These are phyloP conservation scores for Cornus controversa DNA, from an alignment of 148 eudicot genomes.

Conservation along the genomic window DNA sequence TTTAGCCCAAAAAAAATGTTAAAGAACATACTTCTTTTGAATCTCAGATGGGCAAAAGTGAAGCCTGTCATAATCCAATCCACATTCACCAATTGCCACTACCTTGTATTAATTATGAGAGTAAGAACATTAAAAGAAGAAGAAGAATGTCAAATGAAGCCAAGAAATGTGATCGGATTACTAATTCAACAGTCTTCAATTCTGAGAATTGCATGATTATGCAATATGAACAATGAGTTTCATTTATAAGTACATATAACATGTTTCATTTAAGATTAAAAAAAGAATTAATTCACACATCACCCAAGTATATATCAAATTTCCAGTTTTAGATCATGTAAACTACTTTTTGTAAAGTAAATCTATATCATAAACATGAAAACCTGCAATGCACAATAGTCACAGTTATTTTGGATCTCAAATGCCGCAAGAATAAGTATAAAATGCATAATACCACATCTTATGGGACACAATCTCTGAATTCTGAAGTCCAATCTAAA, in stretches of 20 bases:
- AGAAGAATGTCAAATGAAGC: background rate
- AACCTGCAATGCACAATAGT: background rate
- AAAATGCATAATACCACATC: background rate
- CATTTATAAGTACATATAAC: background rate
- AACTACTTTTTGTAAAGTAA: too few relatives aligned
- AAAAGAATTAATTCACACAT: background rate
- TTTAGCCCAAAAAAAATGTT: background rate
- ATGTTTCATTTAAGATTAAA: background rate
- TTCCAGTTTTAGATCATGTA: background rate
- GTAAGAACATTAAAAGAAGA: background rate
- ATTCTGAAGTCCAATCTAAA: background rate
- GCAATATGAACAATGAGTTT: too few relatives aligned
- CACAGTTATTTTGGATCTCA: too few relatives aligned
- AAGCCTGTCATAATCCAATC: slow-evolving; percentile 94
- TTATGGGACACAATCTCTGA: background rate
- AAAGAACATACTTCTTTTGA: slow-evolving; percentile 72
- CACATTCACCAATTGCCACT: slow-evolving; percentile 99
- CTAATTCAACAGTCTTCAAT: background rate
- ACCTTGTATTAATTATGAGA: slow-evolving; percentile 60
- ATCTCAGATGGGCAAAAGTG: slow-evolving; percentile 89
- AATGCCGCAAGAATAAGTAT: background rate
- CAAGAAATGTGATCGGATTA: background rate
- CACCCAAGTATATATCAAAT: background rate
- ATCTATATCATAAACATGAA: background rate
- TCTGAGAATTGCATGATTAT: background rate